These are phyloP conservation scores for Ceratocystis lukuohia DNA, from an alignment of 2,329 filamentous ascomycete genomes.

Conservation along the genomic window DNA sequence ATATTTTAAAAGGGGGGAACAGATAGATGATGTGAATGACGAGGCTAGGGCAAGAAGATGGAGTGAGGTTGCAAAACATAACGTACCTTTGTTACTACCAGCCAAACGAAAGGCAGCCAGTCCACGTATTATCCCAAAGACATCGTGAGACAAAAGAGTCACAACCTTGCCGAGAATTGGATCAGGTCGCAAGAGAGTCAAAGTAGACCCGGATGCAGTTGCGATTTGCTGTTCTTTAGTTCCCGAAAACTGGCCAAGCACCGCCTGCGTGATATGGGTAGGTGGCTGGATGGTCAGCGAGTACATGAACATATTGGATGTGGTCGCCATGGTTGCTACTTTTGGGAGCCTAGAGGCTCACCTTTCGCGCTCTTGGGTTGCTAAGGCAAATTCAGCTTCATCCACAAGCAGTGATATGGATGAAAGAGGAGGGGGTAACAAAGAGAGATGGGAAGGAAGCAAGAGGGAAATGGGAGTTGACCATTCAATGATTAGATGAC, in stretches of 20 bases:
- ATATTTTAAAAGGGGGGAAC: background rate
- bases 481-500: background rate
- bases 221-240: slow-evolving; percentile 97
- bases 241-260: slow-evolving; percentile 88
- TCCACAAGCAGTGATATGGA: slow-evolving; percentile 18
- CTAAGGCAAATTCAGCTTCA: slow-evolving; percentile 18
- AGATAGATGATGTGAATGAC: background rate
- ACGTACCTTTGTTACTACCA: slow-evolving; percentile 88
- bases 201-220: slow-evolving; percentile 77
- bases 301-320: slow-evolving; percentile 97
- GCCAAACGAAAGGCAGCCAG: slow-evolving; percentile 83
- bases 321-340: slow-evolving; percentile 70
- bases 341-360: slow-evolving; percentile 20
- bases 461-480: background rate
- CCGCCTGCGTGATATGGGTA: slow-evolving; percentile 76
- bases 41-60: background rate
- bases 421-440: slow-evolving; percentile 9
- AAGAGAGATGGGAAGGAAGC: background rate
- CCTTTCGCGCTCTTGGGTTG: slow-evolving; percentile 17
- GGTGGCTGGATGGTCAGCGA: slow-evolving; percentile 90
- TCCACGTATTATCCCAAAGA: slow-evolving; percentile 88
- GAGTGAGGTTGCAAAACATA: slow-evolving; percentile 22
- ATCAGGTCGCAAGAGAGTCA: slow-evolving; percentile 78
- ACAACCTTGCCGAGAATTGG: slow-evolving; percentile 73
- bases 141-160: slow-evolving; percentile 77